phyloP scores from a whole-genome alignment of 2,329 filamentous ascomycete species.

The Xylariaceae sp. region DNA sequence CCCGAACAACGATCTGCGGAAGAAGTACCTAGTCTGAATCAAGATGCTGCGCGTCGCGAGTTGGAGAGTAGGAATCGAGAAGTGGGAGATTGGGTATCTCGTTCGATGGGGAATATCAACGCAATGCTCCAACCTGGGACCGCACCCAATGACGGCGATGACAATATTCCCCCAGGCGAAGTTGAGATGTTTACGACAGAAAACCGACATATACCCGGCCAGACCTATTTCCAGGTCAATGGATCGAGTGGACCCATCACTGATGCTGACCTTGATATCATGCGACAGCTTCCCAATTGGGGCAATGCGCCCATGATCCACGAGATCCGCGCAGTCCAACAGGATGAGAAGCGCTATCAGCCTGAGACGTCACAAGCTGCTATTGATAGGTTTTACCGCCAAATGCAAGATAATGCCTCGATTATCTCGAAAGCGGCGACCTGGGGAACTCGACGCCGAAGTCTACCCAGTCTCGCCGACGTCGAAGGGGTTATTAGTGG shows the following conservation, averaged over 20 bases:
- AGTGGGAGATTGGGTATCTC: slow-evolving; percentile 48
- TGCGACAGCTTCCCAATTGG: slow-evolving; percentile 47
- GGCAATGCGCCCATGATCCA: slow-evolving; percentile 45
- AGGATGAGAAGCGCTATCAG: slow-evolving; percentile 33
- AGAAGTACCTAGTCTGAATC: slow-evolving; percentile 48
- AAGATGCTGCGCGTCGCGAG: slow-evolving; percentile 40
- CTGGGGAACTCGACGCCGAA: slow-evolving; percentile 64
- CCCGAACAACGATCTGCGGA: slow-evolving; percentile 41
- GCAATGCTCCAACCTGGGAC: slow-evolving; percentile 11
- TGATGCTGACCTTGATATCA: slow-evolving; percentile 46
- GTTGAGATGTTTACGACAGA: slow-evolving; percentile 48
- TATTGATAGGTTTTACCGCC: slow-evolving; percentile 48
- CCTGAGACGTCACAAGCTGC: slow-evolving; percentile 51
- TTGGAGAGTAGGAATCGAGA: slow-evolving; percentile 45
- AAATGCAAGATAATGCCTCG: slow-evolving; percentile 54
- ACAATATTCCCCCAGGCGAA: slow-evolving; percentile 37
- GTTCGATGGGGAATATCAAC: slow-evolving; percentile 21
- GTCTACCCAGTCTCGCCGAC: slow-evolving; percentile 57
- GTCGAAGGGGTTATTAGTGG: slow-evolving; percentile 57
- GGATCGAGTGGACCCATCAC: slow-evolving; percentile 38
- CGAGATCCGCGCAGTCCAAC: slow-evolving; percentile 42
- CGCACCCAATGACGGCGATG: slow-evolving; percentile 23
- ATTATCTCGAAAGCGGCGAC: slow-evolving; percentile 62
- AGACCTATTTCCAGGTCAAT: slow-evolving; percentile 44
- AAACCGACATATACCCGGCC: slow-evolving; percentile 46